These are phyloP conservation scores for Hylodesmum podocarpum DNA, from an alignment of 306 rosid genomes.

Conservation along the genomic window DNA sequence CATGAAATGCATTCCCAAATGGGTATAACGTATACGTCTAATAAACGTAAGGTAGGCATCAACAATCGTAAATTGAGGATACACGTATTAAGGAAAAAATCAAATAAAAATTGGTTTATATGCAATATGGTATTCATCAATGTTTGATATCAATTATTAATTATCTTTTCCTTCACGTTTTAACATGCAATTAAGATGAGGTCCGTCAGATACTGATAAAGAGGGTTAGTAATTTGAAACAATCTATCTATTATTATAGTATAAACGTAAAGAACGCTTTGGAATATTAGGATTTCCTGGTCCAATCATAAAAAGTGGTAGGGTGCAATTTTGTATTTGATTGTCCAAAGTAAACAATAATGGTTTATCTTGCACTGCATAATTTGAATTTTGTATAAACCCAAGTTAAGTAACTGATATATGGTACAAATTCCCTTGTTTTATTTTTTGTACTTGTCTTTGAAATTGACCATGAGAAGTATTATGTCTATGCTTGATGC, in stretches of 20 bases:
- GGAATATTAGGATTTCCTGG: neutral
- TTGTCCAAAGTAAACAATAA: neutral
- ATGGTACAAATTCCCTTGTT: neutral
- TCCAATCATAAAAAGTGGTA: neutral
- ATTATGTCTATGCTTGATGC: constrained; percentile 34
- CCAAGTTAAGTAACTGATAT: neutral
- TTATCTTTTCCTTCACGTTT: neutral
- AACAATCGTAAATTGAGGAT: constrained; percentile 3
- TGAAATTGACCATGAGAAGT: constrained; percentile 15
- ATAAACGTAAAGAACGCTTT: neutral
- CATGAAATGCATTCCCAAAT: constrained; percentile 1
- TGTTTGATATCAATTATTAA: neutral
- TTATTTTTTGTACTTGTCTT: neutral
- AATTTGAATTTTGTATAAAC: neutral
- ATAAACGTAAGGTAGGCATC: neutral
- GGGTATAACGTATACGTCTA: constrained; percentile 14
- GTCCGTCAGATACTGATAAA: neutral
- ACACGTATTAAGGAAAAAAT: neutral
- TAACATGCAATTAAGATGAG: neutral
- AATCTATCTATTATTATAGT: neutral
- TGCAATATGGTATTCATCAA: constrained; percentile 14
- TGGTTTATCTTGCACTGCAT: neutral
- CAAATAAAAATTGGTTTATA: neutral
- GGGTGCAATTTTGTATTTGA: neutral
- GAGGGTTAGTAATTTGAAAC: neutral